Conservation (phyloP, 2,329 filamentous ascomycete genomes). For the Penicillium brasilianum region DNA sequence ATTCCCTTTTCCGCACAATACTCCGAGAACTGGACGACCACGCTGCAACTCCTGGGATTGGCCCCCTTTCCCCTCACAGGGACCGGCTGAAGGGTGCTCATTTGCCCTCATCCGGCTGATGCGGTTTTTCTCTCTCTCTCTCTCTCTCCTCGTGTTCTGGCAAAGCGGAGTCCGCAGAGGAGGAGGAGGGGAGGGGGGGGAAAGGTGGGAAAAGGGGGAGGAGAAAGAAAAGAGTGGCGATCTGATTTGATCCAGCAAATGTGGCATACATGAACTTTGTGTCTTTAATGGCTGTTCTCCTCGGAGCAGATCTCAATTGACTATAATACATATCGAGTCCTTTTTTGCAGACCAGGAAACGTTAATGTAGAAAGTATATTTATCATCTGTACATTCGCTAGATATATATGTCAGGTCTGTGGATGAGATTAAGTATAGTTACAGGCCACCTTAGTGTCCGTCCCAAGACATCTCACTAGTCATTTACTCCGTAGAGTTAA, state of each 20-base stretch:
- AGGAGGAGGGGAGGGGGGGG: not conserved
- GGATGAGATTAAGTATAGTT: conserved; percentile 7
- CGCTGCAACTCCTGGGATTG: conserved; percentile 20
- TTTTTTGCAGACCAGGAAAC: not conserved
- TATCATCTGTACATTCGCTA: not conserved
- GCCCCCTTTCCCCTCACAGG: conserved; percentile 30
- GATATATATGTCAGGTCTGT: not conserved
- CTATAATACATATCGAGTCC: not conserved
- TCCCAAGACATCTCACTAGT: conserved; percentile 11
- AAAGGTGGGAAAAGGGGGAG: not conserved
- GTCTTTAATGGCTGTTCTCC: conserved; percentile 4
- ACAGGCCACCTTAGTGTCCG: conserved; percentile 8
- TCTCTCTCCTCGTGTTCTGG: too few relatives aligned
- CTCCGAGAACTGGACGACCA: conserved; percentile 24
- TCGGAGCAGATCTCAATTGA: conserved; percentile 3
- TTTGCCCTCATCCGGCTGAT: conserved; percentile 28
- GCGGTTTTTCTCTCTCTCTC: conserved; percentile 6
- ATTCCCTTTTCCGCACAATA: conserved; percentile 28
- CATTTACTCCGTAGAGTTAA: not conserved
- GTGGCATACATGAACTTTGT: not conserved
- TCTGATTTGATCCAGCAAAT: conserved; percentile 14
- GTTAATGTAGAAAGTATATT: not conserved
- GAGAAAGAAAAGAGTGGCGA: conserved; percentile 28
- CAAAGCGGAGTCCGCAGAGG: conserved; percentile 13
- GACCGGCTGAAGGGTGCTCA: conserved; percentile 27